Percentiles rank a stretch among this genome's conserved stretches.
Conservation (phyloP, 1,139 yeast species). For the Lodderomyces theae region DNA sequence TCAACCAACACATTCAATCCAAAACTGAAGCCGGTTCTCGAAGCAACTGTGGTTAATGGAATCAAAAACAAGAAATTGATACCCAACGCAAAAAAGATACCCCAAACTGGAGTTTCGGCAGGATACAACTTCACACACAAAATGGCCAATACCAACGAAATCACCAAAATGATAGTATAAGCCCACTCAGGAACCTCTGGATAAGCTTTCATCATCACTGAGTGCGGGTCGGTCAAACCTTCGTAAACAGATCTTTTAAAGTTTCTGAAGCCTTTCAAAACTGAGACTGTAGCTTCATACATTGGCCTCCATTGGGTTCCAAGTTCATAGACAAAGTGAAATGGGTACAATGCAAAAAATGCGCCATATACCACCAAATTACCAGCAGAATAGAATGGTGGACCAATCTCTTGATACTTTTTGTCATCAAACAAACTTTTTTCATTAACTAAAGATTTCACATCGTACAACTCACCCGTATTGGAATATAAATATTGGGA, state of each 20-base stretch:
- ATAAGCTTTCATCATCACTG: slow-evolving; percentile 52
- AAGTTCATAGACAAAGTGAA: slow-evolving; percentile 45
- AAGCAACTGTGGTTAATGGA: slow-evolving; percentile 49
- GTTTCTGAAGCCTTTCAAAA: slow-evolving; percentile 11
- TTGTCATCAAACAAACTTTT: slow-evolving; percentile 30
- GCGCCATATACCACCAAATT: slow-evolving; percentile 51
- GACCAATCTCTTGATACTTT: slow-evolving; percentile 46
- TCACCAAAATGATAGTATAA: slow-evolving; percentile 44
- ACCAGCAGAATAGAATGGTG: slow-evolving; percentile 40
- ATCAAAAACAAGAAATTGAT: slow-evolving; percentile 54
- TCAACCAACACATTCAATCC: slow-evolving; percentile 60
- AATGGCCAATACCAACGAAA: slow-evolving; percentile 50
- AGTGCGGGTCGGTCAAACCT: slow-evolving; percentile 48
- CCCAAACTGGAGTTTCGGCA: slow-evolving; percentile 55
- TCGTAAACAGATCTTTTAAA: slow-evolving; percentile 15
- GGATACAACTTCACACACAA: slow-evolving; percentile 46
- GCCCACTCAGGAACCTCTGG: slow-evolving; percentile 65
- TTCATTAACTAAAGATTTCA: slow-evolving; percentile 38
- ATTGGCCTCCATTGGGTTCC: slow-evolving; percentile 23
- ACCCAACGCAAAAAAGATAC: slow-evolving; percentile 54
- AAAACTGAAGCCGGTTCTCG: slow-evolving; percentile 50
- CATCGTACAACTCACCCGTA: slow-evolving; percentile 42
- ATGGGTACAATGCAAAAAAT: slow-evolving; percentile 58
- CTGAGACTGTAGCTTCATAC: slow-evolving; percentile 12
- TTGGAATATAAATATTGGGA: slow-evolving; percentile 44